A percentile compares a stretch with the other conserved stretches of the same genome.
Evolutionary conservation across 129 eudicot species (phyloP).

Genomic region (Ambrosia artemisiifolia): DNA sequence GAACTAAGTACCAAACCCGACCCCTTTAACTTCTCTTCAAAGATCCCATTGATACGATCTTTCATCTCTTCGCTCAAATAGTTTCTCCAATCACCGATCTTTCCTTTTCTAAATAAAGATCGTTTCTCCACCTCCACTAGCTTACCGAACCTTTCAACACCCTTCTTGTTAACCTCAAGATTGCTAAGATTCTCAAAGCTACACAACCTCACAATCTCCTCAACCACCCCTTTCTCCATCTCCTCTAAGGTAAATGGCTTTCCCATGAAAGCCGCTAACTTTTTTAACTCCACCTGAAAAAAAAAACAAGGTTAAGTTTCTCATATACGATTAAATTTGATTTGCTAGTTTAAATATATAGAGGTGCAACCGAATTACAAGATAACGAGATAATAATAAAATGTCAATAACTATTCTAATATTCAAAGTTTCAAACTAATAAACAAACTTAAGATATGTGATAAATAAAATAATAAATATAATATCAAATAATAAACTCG

Average conservation of each 20-base stretch:
- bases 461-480: too few species aligned
- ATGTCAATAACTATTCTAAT: too few species aligned
- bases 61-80: constrained; percentile 19
- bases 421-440: too few species aligned
- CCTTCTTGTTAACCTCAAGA: constrained; percentile 17
- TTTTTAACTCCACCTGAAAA: constrained; percentile 1
- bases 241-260: constrained; percentile 7
- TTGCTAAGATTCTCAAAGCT: constrained; percentile 16
- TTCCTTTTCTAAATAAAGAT: constrained; percentile 17
- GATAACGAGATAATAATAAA: too few species aligned
- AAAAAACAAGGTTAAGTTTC: too few species aligned
- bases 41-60: constrained; percentile 3
- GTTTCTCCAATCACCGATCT: constrained; percentile 25
- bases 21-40: constrained; percentile 12
- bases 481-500: too few species aligned
- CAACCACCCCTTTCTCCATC: constrained; percentile 12
- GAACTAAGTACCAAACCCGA: constrained; percentile 13
- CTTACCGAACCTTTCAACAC: constrained; percentile 4
- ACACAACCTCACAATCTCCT: constrained; percentile 14
- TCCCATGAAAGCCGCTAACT: constrained; percentile 39
- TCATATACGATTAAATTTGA: too few species aligned
- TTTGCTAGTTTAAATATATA: too few species aligned
- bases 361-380: too few species aligned
- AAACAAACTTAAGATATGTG: too few species aligned
- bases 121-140: neutral